A percentile compares a stretch with the other conserved stretches of the same genome.
phyloP scores from a whole-genome alignment of 768 basidiomycete genomes.

The Lactarius quietus region DNA sequence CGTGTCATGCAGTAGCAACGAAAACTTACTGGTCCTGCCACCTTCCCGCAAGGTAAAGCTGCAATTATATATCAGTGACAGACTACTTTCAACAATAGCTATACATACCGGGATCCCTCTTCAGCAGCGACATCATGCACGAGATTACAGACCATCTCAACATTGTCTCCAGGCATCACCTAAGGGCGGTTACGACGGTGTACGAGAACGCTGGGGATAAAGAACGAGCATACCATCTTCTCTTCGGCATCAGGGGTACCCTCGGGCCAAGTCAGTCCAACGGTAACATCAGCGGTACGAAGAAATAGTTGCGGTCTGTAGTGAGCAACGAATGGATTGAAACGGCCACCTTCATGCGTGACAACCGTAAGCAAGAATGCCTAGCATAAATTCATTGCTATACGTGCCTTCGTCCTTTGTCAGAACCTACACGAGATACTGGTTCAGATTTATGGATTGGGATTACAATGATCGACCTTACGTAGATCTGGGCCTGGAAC shows the following conservation, averaged over 20 bases:
- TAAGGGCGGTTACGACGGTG: constrained; percentile 31
- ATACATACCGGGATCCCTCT: constrained; percentile 64
- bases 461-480: constrained; percentile 34
- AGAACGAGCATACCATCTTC: constrained; percentile 63
- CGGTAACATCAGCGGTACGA: constrained; percentile 93
- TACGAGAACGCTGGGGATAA: constrained; percentile 2
- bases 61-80: constrained; percentile 11
- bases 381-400: not conserved
- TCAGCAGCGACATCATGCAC: constrained; percentile 87
- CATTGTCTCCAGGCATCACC: constrained; percentile 98
- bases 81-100: not conserved
- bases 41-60: constrained; percentile 92
- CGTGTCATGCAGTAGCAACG: constrained; percentile 18
- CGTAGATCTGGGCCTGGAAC: constrained; percentile 92
- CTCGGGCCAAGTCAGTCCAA: constrained; percentile 78
- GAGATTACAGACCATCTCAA: constrained; percentile 85
- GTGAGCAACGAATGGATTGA: constrained; percentile 89
- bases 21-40: constrained; percentile 76
- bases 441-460: constrained; percentile 3
- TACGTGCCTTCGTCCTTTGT: constrained; percentile 76
- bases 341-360: constrained; percentile 55
- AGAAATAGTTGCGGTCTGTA: constrained; percentile 95
- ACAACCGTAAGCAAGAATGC: not conserved
- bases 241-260: constrained; percentile 76
- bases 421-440: constrained; percentile 51